Evolutionary conservation across 352 stramenopile species (phyloP).

Genomic region (Thraustochytrium sp.): DNA sequence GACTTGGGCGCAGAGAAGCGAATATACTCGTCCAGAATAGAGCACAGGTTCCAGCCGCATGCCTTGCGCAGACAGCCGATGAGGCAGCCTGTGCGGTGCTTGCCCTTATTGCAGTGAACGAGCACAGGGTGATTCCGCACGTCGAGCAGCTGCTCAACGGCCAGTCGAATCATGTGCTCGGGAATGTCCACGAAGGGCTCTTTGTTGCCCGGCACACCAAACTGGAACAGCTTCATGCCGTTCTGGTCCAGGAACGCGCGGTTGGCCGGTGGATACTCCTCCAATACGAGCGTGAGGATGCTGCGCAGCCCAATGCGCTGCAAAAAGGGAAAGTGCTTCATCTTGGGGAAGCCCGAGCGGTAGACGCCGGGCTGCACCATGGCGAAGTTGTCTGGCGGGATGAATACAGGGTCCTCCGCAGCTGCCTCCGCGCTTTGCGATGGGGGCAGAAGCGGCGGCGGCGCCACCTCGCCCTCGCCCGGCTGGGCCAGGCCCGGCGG

Average conservation of each 20-base stretch:
- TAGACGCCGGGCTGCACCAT: conserved; percentile 78
- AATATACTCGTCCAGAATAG: conserved; percentile 42
- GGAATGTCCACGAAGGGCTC: conserved; percentile 76
- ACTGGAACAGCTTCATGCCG: conserved; percentile 69
- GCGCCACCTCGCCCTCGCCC: too few relatives aligned
- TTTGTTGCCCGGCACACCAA: conserved; percentile 74
- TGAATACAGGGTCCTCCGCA: conserved; percentile 68
- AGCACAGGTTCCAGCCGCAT: conserved; percentile 28
- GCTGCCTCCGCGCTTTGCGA: neutral
- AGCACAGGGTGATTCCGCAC: conserved; percentile 58
- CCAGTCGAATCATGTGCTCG: conserved; percentile 66
- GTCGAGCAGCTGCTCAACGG: conserved; percentile 68
- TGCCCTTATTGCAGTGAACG: conserved; percentile 45
- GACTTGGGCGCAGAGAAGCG: conserved; percentile 71
- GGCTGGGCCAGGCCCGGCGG: too few relatives aligned
- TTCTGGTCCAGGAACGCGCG: conserved; percentile 70
- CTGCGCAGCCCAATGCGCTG: conserved; percentile 66
- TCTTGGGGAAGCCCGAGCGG: conserved; percentile 75
- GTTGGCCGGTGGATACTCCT: conserved; percentile 74
- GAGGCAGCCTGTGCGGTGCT: conserved; percentile 43
- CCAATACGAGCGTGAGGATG: conserved; percentile 72
- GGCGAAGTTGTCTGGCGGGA: conserved; percentile 74
- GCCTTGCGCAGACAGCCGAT: conserved; percentile 43
- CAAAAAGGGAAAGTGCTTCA: conserved; percentile 77
- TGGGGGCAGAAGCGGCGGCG: neutral